These are phyloP conservation scores for Aspergillus carlsbadensis DNA, from an alignment of 495 filamentous ascomycete species.

Conservation along the genomic window DNA sequence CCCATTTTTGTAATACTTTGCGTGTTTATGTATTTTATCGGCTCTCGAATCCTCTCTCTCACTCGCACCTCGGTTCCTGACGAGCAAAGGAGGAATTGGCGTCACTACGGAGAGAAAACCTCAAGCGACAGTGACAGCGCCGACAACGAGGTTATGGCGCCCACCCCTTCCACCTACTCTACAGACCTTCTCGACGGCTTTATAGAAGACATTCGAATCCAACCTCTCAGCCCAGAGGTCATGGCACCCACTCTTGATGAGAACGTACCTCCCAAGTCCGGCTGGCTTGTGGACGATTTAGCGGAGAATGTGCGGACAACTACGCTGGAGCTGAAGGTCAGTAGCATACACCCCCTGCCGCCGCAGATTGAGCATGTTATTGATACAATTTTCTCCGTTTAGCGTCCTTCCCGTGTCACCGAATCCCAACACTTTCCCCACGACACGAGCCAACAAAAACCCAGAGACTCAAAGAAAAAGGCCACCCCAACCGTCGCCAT, in stretches of 20 bases:
- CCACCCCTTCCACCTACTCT: not conserved
- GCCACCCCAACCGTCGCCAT: constrained; percentile 2
- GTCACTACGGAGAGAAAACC: not conserved
- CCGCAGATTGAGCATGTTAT: not conserved
- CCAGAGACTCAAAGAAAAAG: not conserved
- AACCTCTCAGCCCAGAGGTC: not conserved
- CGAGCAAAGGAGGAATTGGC: not conserved
- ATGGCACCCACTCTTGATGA: not conserved
- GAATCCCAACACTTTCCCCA: not conserved
- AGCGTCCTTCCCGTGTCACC: not conserved
- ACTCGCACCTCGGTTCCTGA: not conserved
- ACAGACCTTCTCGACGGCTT: constrained; percentile 11
- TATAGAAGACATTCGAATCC: constrained; percentile 17
- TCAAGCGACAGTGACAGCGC: no score
- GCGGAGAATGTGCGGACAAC: not conserved
- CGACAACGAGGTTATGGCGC: not conserved
- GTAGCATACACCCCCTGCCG: not conserved
- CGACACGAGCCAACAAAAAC: not conserved
- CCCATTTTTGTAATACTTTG: not conserved
- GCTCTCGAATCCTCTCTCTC: not conserved
- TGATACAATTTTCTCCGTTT: not conserved
- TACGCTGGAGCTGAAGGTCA: not conserved
- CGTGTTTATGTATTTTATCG: not conserved
- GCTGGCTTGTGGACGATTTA: not conserved
- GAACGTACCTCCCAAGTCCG: not conserved